These are phyloP conservation scores for Phyllachora maydis DNA, from an alignment of 2,329 filamentous ascomycete genomes.

Conservation along the genomic window DNA sequence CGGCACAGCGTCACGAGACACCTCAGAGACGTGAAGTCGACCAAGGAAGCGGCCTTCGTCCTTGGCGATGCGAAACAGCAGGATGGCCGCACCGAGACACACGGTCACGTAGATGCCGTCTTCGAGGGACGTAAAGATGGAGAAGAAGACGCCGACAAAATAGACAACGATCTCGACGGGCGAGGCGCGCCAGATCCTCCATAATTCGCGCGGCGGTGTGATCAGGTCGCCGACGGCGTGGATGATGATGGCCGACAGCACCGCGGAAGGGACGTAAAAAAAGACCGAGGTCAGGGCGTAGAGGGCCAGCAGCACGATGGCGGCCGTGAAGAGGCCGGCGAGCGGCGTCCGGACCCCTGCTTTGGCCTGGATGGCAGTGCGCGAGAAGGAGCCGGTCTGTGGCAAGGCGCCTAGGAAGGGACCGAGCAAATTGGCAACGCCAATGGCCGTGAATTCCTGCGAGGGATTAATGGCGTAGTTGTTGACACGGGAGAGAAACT, in stretches of 20 bases:
- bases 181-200: constrained; percentile 59
- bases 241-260: constrained; percentile 59
- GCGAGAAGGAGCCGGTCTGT: constrained; percentile 53
- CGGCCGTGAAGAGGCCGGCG: constrained; percentile 57
- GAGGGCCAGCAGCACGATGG: constrained; percentile 56
- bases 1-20: constrained; percentile 3
- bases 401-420: constrained; percentile 88
- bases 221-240: constrained; percentile 65
- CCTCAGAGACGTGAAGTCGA: constrained; percentile 9
- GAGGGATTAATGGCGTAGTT: constrained; percentile 95
- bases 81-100: constrained; percentile 16
- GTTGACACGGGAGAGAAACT: constrained; percentile 94
- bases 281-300: constrained; percentile 62
- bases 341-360: constrained; percentile 64
- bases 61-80: constrained; percentile 23
- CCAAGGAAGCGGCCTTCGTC: constrained; percentile 26
- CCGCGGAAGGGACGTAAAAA: constrained; percentile 58
- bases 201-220: constrained; percentile 51
- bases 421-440: constrained; percentile 73
- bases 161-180: constrained; percentile 58
- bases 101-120: constrained; percentile 28
- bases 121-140: constrained; percentile 26
- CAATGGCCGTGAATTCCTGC: constrained; percentile 90
- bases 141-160: constrained; percentile 47
- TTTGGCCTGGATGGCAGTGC: constrained; percentile 71